Evolutionary conservation across 495 filamentous ascomycete species (phyloP).

Genomic region (Aspergillus hancockii): DNA sequence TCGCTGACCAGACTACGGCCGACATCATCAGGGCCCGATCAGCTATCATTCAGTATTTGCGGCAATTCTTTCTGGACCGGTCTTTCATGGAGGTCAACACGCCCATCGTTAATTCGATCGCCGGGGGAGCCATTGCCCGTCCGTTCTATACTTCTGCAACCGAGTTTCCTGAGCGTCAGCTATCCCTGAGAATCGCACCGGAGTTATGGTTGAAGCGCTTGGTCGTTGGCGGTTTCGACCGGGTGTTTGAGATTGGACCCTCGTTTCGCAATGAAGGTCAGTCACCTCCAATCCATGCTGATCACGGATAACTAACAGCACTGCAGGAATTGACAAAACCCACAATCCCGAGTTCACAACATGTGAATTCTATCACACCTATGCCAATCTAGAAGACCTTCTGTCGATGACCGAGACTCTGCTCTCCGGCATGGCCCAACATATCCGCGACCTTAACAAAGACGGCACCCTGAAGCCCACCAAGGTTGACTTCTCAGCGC

Average conservation of each 20-base stretch:
- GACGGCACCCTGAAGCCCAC: constrained; percentile 50
- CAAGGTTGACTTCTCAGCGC: constrained; percentile 57
- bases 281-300: neutral
- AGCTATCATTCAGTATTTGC: constrained; percentile 69
- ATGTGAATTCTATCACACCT: constrained; percentile 94
- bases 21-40: constrained; percentile 74
- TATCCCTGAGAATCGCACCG: constrained; percentile 84
- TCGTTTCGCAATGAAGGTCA: constrained; percentile 91
- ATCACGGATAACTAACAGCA: neutral
- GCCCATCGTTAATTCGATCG: constrained; percentile 74
- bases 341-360: constrained; percentile 98
- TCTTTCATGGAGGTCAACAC: constrained; percentile 86
- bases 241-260: constrained; percentile 89
- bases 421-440: constrained; percentile 56
- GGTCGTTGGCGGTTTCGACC: constrained; percentile 85
- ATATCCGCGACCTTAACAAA: constrained; percentile 51
- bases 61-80: constrained; percentile 67
- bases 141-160: constrained; percentile 78
- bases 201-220: constrained; percentile 95
- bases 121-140: constrained; percentile 81
- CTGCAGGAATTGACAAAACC: constrained; percentile 71
- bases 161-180: constrained; percentile 64
- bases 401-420: constrained; percentile 72
- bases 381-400: constrained; percentile 74
- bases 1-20: constrained; percentile 64